Conservation (phyloP, 345 rosid species). For the Camelina sativa region DNA sequence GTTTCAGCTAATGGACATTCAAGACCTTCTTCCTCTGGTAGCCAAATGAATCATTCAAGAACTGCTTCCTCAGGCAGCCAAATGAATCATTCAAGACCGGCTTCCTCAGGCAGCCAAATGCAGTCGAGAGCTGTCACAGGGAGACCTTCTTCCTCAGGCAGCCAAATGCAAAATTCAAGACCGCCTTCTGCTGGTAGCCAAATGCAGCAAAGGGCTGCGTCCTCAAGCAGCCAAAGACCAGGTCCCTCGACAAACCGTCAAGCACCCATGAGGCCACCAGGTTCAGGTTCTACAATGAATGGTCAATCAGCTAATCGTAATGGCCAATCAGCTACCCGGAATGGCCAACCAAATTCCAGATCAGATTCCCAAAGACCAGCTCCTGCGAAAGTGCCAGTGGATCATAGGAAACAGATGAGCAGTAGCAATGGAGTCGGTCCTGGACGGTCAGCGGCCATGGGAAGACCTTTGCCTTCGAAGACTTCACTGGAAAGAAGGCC, state of each 20-base stretch:
- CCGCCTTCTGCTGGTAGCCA: conserved; percentile 27
- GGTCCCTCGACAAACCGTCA: conserved; percentile 38
- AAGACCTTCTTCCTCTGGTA: conserved; percentile 41
- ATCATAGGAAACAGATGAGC: conserved; percentile 59
- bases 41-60: conserved; percentile 41
- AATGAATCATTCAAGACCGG: conserved; percentile 21
- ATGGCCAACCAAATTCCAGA: conserved; percentile 52
- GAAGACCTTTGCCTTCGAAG: conserved; percentile 54
- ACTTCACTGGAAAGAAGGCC: conserved; percentile 50
- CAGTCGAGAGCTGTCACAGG: conserved; percentile 32
- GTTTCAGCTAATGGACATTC: conserved; percentile 50
- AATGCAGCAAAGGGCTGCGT: conserved; percentile 26
- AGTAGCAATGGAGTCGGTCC: conserved; percentile 58
- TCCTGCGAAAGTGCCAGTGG: conserved; percentile 47
- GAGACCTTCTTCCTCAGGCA: conserved; percentile 25
- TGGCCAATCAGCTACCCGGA: conserved; percentile 44
- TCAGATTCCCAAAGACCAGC: conserved; percentile 47
- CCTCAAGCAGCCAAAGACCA: conserved; percentile 35
- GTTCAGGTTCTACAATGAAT: conserved; percentile 41
- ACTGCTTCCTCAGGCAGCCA: conserved; percentile 14
- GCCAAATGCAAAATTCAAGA: conserved; percentile 21
- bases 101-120: conserved; percentile 45
- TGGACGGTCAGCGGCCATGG: conserved; percentile 51
- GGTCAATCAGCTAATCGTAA: conserved; percentile 37
- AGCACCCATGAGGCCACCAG: conserved; percentile 36